Evolutionary conservation across 495 filamentous ascomycete genomes (phyloP).

Genomic region (Hypoxylon fragiforme): DNA sequence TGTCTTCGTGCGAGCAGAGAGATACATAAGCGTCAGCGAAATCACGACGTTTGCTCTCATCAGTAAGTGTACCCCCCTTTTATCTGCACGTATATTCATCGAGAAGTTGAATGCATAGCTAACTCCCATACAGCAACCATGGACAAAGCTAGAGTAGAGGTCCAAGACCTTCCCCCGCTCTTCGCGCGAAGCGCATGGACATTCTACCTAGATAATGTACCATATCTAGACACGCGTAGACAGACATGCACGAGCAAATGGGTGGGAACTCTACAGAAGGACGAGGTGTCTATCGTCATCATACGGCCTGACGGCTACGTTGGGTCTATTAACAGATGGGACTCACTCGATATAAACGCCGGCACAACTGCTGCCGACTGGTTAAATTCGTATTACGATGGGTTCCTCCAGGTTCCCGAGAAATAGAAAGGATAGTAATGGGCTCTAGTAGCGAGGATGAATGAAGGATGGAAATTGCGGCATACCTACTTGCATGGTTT

Average conservation of each 20-base stretch:
- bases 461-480: constrained; percentile 1
- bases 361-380: constrained; percentile 54
- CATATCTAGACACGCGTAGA: constrained; percentile 52
- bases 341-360: constrained; percentile 44
- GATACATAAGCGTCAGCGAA: constrained; percentile 63
- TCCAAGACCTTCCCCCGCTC: constrained; percentile 60
- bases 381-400: constrained; percentile 63
- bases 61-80: constrained; percentile 37
- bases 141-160: constrained; percentile 58
- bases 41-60: constrained; percentile 62
- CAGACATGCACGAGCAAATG: constrained; percentile 62
- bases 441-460: background rate
- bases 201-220: constrained; percentile 64
- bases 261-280: constrained; percentile 57
- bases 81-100: background rate
- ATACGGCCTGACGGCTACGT: constrained; percentile 72
- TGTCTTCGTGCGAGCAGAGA: constrained; percentile 59
- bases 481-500: constrained; percentile 5
- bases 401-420: constrained; percentile 52
- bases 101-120: constrained; percentile 2
- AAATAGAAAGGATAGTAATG: constrained; percentile 8
- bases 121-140: constrained; percentile 52
- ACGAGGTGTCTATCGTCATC: constrained; percentile 60
- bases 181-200: constrained; percentile 67
- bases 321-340: constrained; percentile 60